These are phyloP conservation scores for Thuja plicata DNA, from an alignment of 83 land plant genomes.

Conservation along the genomic window DNA sequence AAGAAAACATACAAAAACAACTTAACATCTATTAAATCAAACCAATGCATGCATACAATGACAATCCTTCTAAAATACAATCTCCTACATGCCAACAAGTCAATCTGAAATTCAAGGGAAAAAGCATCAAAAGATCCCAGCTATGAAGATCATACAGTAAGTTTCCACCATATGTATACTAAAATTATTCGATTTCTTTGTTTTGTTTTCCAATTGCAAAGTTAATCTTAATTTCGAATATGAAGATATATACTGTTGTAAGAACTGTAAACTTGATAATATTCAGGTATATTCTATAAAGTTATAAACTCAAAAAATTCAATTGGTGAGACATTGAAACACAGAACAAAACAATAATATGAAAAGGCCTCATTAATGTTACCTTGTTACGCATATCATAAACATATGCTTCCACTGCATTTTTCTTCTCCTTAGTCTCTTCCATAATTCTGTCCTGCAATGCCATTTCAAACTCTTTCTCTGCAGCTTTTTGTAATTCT, in stretches of 20 bases:
- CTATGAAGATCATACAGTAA: background rate
- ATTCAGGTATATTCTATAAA: background rate
- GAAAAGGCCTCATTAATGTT: background rate
- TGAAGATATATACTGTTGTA: background rate
- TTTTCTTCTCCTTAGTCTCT: slow-evolving; percentile 89
- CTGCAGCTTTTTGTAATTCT: slow-evolving; percentile 66
- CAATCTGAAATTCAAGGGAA: background rate
- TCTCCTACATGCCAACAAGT: background rate
- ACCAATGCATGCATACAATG: background rate
- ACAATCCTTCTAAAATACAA: background rate
- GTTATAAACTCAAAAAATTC: too few species aligned
- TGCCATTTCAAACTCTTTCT: slow-evolving; percentile 70
- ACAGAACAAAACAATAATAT: background rate
- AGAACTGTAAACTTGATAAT: too few species aligned
- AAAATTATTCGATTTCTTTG: too few species aligned
- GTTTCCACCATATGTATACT: background rate
- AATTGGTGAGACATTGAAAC: background rate
- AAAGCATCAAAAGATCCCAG: background rate
- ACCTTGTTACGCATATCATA: slow-evolving; percentile 93
- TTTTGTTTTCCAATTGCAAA: background rate
- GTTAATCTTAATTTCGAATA: background rate
- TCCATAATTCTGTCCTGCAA: slow-evolving; percentile 85
- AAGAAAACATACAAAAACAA: background rate
- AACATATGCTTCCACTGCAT: slow-evolving; percentile 90
- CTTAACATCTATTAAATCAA: background rate